These are phyloP conservation scores for Aspergillus bridgeri DNA, from an alignment of 495 filamentous ascomycete species.

Conservation along the genomic window DNA sequence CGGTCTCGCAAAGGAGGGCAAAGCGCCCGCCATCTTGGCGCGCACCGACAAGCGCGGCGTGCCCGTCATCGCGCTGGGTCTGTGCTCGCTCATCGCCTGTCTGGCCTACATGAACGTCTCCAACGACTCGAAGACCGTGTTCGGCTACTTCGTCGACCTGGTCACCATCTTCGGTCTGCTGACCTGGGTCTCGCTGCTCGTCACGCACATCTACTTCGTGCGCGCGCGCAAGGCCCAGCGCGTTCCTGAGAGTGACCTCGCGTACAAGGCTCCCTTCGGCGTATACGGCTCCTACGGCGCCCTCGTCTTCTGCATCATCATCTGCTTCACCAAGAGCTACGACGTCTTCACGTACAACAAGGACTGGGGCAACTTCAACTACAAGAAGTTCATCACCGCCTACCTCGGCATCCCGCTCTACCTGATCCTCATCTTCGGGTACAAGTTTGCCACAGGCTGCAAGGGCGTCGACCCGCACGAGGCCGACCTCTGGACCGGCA, in stretches of 20 bases:
- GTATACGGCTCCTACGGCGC: constrained; percentile 63
- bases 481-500: constrained; percentile 69
- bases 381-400: constrained; percentile 75
- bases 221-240: constrained; percentile 69
- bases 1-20: constrained; percentile 70
- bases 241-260: constrained; percentile 59
- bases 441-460: constrained; percentile 57
- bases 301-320: constrained; percentile 63
- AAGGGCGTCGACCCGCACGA: constrained; percentile 51
- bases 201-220: constrained; percentile 79
- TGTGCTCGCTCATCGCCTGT: constrained; percentile 59
- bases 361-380: constrained; percentile 57
- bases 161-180: constrained; percentile 76
- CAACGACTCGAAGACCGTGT: constrained; percentile 63
- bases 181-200: constrained; percentile 80
- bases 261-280: constrained; percentile 72
- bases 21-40: constrained; percentile 69
- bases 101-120: constrained; percentile 79
- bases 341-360: constrained; percentile 58
- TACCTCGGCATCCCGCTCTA: constrained; percentile 83
- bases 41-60: constrained; percentile 72
- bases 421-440: constrained; percentile 65
- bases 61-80: constrained; percentile 63
- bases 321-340: constrained; percentile 76
- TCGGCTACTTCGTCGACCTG: constrained; percentile 83